Evolutionary conservation across 2,329 filamentous ascomycete genomes (phyloP).

Genomic region (Coniochaeta hoffmannii): DNA sequence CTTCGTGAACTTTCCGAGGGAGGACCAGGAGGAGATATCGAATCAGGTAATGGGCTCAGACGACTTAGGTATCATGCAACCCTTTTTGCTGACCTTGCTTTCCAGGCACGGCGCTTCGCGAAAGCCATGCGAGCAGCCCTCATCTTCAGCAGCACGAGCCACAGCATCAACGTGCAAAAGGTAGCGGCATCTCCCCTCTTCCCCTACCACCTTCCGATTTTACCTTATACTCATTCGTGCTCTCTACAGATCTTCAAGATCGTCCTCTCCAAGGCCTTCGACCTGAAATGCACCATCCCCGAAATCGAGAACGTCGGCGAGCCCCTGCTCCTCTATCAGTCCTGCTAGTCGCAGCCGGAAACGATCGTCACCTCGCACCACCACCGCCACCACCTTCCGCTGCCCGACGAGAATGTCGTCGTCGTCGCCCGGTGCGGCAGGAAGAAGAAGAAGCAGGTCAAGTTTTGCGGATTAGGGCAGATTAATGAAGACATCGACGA

Average conservation of each 20-base stretch:
- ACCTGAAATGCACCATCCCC: constrained; percentile 96
- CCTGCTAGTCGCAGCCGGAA: constrained; percentile 28
- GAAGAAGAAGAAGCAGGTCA: neutral
- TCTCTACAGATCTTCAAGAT: constrained; percentile 90
- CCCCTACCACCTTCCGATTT: neutral
- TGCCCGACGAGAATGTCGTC: neutral
- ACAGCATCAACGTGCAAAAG: constrained; percentile 99
- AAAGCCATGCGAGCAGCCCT: constrained; percentile 97
- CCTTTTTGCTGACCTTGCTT: constrained; percentile 7
- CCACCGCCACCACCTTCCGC: neutral
- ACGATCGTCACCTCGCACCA: neutral
- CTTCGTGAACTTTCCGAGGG: constrained; percentile 95
- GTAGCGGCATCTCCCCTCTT: constrained; percentile 38
- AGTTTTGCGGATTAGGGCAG: neutral
- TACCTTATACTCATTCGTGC: constrained; percentile 4
- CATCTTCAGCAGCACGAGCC: constrained; percentile 97
- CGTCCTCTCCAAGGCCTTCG: constrained; percentile 95
- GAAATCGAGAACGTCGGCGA: constrained; percentile 98
- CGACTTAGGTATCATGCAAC: neutral
- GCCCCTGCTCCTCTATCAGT: constrained; percentile 85
- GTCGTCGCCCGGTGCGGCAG: neutral
- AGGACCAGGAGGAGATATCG: constrained; percentile 98
- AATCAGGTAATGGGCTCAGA: constrained; percentile 61
- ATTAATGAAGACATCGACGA: neutral
- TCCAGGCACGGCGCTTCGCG: constrained; percentile 86